Base-by-base conservation (phyloP, 140 eudicot genomes). In the Cichorium intybus region DNA sequence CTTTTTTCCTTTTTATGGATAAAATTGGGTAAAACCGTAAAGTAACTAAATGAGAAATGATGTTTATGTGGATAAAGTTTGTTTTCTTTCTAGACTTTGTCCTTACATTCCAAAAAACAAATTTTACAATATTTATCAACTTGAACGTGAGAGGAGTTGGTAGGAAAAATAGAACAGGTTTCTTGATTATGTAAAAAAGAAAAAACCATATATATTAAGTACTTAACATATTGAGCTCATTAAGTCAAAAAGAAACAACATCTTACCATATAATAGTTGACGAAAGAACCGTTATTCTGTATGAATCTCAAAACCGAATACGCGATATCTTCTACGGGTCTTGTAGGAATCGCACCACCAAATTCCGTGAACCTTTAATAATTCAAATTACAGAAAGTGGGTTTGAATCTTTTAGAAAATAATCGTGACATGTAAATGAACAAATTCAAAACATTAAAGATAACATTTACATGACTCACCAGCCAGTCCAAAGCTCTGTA, bases 401-500 rank as follows among this genome's bases (percentile, higher is more conserved):
- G 28, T 64, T 12, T 52, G 70, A 52, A 48, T 64, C 47, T 2
- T 49, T 20, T 27, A 69, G 7, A 43, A 27, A 27, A 27, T 5
- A 43, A 20, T 69, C 16, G 21, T 39, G 22, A 54, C 24, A 37
- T 24, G 33, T 37, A 41, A 56, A 1, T 56, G 2, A 69, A 17
- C n/a, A 45, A 26, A 18, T 10, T 69, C 35, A 47, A 5, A 62
- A 16, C 46, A 20, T 51, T 5, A 60, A 43, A 16, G 61, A 69
- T 16, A 52, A 63, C 8, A 75, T 66, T 46, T 45, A 60, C 62
- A 74, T 70, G 75, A 70, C 72, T 75, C 76, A 90, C 98, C 98
- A 92, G 70, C 96, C 98, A 81, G 85, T 85, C 96, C 96, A 92
- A 74, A 66, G 75, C 79, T 92, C 98, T 8, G 98, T 92, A 77